phyloP scores from a whole-genome alignment of 768 basidiomycete species.

The Lyophyllum atratum region DNA sequence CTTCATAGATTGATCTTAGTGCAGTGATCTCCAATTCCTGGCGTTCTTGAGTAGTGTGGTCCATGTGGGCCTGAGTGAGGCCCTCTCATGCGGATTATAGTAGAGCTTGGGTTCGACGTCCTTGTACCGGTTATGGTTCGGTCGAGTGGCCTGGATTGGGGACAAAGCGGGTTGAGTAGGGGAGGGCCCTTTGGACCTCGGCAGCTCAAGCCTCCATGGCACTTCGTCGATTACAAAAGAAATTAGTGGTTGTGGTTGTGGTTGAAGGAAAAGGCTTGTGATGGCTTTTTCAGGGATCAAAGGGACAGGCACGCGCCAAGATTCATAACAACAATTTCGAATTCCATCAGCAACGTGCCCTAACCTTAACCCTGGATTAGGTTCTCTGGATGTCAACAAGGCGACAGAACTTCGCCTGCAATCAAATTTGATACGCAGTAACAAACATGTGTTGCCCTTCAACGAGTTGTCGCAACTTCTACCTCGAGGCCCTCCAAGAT shows the following conservation, averaged over 20 bases:
- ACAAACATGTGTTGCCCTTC: no score
- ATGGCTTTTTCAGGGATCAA: conserved; percentile 3
- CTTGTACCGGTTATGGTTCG: conserved; percentile 17
- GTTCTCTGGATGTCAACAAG: background rate
- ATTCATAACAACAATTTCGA: background rate
- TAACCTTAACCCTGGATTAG: conserved; percentile 10
- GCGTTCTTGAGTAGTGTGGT: conserved; percentile 64
- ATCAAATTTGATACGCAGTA: no score
- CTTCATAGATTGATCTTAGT: conserved; percentile 77
- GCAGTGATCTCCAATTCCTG: conserved; percentile 73
- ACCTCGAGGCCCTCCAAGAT: background rate
- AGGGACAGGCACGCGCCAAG: background rate
- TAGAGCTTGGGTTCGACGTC: conserved; percentile 23
- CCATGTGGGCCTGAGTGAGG: conserved; percentile 50
- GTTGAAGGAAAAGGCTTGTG: conserved; percentile 4
- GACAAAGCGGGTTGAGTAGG: conserved; percentile 55
- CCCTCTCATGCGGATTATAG: conserved; percentile 20
- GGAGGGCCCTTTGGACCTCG: conserved; percentile 70
- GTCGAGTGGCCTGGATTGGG: conserved; percentile 17
- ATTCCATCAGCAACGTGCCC: conserved; percentile 4
- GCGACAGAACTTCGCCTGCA: background rate
- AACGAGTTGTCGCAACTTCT: no score
- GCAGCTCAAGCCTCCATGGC: conserved; percentile 76
- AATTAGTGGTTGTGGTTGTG: conserved; percentile 8
- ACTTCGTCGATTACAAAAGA: conserved; percentile 17